Conservation (phyloP, 2,329 filamentous ascomycete genomes). For the Trichophyton rubrum region DNA sequence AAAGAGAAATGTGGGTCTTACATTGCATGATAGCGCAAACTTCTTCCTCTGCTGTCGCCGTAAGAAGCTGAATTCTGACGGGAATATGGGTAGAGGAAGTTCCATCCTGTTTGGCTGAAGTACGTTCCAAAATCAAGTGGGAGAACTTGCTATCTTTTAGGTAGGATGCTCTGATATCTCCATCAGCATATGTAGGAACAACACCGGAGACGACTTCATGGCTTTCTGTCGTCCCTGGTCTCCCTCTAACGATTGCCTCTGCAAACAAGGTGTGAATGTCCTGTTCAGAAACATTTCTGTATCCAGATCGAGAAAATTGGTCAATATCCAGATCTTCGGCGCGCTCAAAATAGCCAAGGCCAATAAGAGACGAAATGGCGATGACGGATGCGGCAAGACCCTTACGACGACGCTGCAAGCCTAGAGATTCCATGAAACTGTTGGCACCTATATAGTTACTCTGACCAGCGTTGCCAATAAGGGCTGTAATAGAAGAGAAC, state of each 20-base stretch:
- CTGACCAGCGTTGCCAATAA: conserved; percentile 27
- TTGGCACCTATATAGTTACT: conserved; percentile 33
- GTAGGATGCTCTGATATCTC: background rate
- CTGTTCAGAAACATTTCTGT: conserved; percentile 29
- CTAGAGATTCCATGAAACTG: conserved; percentile 30
- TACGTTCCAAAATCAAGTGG: background rate
- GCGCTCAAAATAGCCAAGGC: conserved; percentile 9
- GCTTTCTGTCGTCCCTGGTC: conserved; percentile 15
- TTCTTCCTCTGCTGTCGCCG: background rate
- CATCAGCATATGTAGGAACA: background rate
- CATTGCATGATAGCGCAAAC: background rate
- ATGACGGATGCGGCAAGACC: conserved; percentile 9
- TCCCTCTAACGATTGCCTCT: conserved; percentile 38
- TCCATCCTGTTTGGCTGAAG: background rate
- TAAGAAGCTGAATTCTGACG: conserved; percentile 1
- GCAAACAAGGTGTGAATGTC: conserved; percentile 43
- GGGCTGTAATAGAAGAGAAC: conserved; percentile 13
- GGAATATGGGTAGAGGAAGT: conserved; percentile 2
- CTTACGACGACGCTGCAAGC: background rate
- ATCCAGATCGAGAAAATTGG: background rate
- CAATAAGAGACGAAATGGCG: conserved; percentile 6
- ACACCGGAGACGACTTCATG: background rate
- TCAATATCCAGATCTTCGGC: background rate
- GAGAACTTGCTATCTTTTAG: background rate
- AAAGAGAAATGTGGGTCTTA: background rate